These are phyloP conservation scores for Colletotrichum sp. DNA, from an alignment of 2,329 filamentous ascomycete genomes.

Conservation along the genomic window DNA sequence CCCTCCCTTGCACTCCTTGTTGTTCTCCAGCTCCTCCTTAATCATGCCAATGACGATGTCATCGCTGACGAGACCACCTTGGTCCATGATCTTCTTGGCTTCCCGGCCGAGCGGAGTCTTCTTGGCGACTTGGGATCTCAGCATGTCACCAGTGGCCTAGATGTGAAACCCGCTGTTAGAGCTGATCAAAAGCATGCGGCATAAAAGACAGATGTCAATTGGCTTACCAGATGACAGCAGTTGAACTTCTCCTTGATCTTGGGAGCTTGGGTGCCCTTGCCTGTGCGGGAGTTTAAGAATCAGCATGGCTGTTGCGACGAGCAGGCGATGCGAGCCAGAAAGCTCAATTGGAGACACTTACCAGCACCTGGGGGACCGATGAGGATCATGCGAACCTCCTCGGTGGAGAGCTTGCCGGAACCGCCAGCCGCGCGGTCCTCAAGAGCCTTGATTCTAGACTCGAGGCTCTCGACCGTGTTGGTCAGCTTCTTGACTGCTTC, in stretches of 20 bases:
- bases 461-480: constrained; percentile 81
- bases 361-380: constrained; percentile 98
- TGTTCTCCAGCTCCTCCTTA: constrained; percentile 92
- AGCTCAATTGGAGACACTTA: constrained; percentile 52
- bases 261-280: constrained; percentile 98
- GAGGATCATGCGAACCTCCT: constrained; percentile 91
- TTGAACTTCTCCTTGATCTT: constrained; percentile 98
- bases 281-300: constrained; percentile 51
- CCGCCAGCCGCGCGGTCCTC: constrained; percentile 73
- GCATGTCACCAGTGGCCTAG: constrained; percentile 98
- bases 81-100: constrained; percentile 99
- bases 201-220: constrained; percentile 24
- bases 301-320: not conserved
- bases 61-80: constrained; percentile 95
- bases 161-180: constrained; percentile 22
- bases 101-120: constrained; percentile 94
- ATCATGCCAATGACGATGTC: constrained; percentile 99
- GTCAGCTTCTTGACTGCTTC: constrained; percentile 87
- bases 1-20: constrained; percentile 96
- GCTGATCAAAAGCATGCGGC: not conserved
- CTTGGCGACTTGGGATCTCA: constrained; percentile 96
- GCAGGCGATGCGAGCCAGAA: not conserved
- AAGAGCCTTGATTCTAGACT: constrained; percentile 84
- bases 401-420: constrained; percentile 52
- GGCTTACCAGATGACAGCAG: constrained; percentile 90